Conservation (phyloP, 345 rosid genomes). For the Pugionium cornutum region DNA sequence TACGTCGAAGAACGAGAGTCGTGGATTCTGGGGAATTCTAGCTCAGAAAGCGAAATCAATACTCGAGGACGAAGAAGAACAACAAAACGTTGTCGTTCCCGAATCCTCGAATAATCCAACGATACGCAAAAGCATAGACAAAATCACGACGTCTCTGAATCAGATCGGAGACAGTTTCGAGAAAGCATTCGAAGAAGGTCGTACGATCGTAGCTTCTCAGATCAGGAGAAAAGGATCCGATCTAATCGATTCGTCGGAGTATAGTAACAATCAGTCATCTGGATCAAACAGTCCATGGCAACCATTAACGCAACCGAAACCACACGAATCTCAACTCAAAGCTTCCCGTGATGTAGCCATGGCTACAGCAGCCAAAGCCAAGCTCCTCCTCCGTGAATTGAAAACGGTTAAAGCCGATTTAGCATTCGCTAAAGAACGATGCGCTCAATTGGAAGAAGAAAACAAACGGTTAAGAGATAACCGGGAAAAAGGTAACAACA, state of each 20-base stretch:
- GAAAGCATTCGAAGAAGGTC: conserved; percentile 91
- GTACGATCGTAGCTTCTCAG: conserved; percentile 75
- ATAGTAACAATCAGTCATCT: conserved; percentile 36
- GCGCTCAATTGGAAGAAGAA: conserved; percentile 89
- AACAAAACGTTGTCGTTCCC: conserved; percentile 24
- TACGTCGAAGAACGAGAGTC: conserved; percentile 39
- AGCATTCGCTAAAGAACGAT: conserved; percentile 84
- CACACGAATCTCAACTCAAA: conserved; percentile 83
- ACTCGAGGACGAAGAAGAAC: conserved; percentile 66
- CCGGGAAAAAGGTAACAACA: conserved; percentile 69
- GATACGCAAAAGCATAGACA: conserved; percentile 72
- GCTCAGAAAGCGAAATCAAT: conserved; percentile 88
- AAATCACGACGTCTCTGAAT: conserved; percentile 70
- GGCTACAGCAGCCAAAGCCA: conserved; percentile 99
- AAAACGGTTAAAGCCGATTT: conserved; percentile 94
- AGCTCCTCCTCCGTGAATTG: conserved; percentile 89
- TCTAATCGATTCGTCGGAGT: conserved; percentile 37
- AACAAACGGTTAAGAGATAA: conserved; percentile 84
- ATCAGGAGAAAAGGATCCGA: conserved; percentile 61
- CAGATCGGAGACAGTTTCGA: conserved; percentile 88
- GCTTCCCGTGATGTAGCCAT: conserved; percentile 99
- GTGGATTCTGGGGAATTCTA: conserved; percentile 81
- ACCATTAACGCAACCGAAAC: conserved; percentile 44
- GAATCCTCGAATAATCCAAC: conserved; percentile 52
- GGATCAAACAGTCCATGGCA: conserved; percentile 55